phyloP scores from a whole-genome alignment of 2,329 filamentous ascomycete species.

The Fusarium abutilonis region DNA sequence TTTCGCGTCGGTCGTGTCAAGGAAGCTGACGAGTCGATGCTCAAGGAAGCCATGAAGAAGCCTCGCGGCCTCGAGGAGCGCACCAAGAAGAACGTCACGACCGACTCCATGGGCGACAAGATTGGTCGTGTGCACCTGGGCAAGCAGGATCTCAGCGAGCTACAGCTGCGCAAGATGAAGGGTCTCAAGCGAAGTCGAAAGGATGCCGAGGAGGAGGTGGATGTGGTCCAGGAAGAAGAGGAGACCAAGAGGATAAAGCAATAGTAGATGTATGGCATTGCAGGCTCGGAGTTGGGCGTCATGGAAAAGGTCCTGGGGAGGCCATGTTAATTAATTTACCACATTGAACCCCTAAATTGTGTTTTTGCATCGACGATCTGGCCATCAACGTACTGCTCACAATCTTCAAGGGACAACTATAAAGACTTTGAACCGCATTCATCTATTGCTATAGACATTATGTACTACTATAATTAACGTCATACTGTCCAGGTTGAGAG shows the following conservation, averaged over 20 bases:
- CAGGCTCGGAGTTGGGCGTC: constrained; percentile 48
- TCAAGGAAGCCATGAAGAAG: constrained; percentile 92
- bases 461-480: constrained; percentile 15
- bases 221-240: constrained; percentile 54
- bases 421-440: not conserved
- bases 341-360: constrained; percentile 17
- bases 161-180: constrained; percentile 99
- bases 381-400: not conserved
- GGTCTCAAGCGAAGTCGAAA: constrained; percentile 86
- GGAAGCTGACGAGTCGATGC: constrained; percentile 79
- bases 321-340: constrained; percentile 45
- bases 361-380: not conserved
- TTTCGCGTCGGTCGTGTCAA: constrained; percentile 84
- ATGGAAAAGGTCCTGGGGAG: constrained; percentile 45
- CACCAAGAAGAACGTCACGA: constrained; percentile 96
- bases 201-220: constrained; percentile 60
- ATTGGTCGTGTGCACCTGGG: constrained; percentile 90
- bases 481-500: constrained; percentile 1
- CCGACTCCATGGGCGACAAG: constrained; percentile 94
- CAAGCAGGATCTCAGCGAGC: constrained; percentile 83
- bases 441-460: constrained; percentile 24
- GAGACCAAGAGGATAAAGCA: constrained; percentile 53
- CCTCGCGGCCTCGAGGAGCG: constrained; percentile 77
- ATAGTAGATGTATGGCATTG: constrained; percentile 40
- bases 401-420: not conserved